Base-by-base conservation (phyloP, 106 monocot species). In the Dioscorea zingiberensis region DNA sequence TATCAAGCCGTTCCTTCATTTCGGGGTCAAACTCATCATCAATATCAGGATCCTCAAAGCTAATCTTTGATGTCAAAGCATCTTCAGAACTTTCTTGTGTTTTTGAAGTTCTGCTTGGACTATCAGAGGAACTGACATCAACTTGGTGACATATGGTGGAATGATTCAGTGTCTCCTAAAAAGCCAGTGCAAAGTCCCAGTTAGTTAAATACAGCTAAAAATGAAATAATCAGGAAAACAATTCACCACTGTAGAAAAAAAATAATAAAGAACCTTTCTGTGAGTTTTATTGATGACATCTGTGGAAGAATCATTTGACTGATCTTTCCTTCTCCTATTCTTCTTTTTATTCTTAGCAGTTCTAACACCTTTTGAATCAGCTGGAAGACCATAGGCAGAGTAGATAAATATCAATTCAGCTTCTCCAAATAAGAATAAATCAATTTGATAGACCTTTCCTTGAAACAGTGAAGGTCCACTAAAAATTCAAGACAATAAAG, bases 11-110 rank as follows among this genome's bases (percentile, higher is more conserved):
- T 70, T 87, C 87, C 63, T 77, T 76, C 74, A 83, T 71, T 54
- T 47, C 71, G 74, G 87, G 83, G 68, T 87, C 87, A 60, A 87
- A 69, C 48, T 80, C 87, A 72, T 87, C 87, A 64, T 87, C 83
- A 64, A 73, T 67, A 27, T 85, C 77, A 74, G 45, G 70, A 69
- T 87, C 87, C 64, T 87, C 81, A 58, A 74, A 70, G 13, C 71
- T 74, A 55, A 55, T 12, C 32, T 75, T 76, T 13, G 78, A 56
- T 25, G 54, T 54, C 65, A 80, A 83, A 54, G 77, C 77, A 60
- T 77, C 66, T 55, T 73, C 76, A 63, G 27, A 49, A 54, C 53
- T 66, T 15, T 79, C 76, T 62, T 53, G 70, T 21, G 47, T 25
- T 45, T 48, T 55, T 28, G 72, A 66, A 55, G 51, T 76, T 60